phyloP scores from a whole-genome alignment of 2,329 filamentous ascomycete genomes.

The Neonectria coccinea region DNA sequence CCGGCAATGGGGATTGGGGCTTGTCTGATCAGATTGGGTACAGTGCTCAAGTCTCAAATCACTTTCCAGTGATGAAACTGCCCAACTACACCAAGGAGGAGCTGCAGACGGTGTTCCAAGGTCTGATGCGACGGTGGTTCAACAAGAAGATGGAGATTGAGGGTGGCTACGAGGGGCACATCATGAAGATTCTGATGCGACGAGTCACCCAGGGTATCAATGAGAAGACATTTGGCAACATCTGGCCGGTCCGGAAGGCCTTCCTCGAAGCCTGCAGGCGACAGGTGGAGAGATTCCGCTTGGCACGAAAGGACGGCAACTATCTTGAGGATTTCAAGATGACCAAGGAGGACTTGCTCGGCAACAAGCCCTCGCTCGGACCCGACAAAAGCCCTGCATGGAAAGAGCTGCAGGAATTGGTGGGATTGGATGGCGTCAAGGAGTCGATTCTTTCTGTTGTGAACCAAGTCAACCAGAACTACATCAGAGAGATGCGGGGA shows the following conservation, averaged over 20 bases:
- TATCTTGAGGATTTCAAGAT: constrained; percentile 46
- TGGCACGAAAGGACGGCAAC: constrained; percentile 46
- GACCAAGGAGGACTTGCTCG: constrained; percentile 76
- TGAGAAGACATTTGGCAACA: constrained; percentile 76
- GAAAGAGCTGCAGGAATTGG: constrained; percentile 67
- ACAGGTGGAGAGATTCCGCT: constrained; percentile 67
- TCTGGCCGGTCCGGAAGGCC: constrained; percentile 72
- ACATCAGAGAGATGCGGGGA: constrained; percentile 71
- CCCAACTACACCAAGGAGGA: constrained; percentile 74
- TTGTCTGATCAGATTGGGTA: constrained; percentile 74
- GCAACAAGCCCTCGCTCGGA: constrained; percentile 69
- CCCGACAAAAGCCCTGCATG: constrained; percentile 66
- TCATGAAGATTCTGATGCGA: constrained; percentile 70
- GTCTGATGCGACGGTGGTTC: constrained; percentile 67
- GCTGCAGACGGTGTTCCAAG: constrained; percentile 68
- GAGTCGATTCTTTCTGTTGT: constrained; percentile 59
- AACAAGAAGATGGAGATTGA: constrained; percentile 68
- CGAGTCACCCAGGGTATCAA: constrained; percentile 71
- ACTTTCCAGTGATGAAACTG: constrained; percentile 64
- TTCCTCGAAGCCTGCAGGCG: constrained; percentile 61
- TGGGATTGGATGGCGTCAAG: constrained; percentile 72
- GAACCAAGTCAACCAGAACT: constrained; percentile 69
- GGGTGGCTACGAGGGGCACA: constrained; percentile 68
- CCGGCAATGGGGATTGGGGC: constrained; percentile 55
- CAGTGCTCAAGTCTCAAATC: constrained; percentile 48